Base-by-base conservation (phyloP, 2,329 filamentous ascomycete genomes). In the Diaporthe sp. region DNA sequence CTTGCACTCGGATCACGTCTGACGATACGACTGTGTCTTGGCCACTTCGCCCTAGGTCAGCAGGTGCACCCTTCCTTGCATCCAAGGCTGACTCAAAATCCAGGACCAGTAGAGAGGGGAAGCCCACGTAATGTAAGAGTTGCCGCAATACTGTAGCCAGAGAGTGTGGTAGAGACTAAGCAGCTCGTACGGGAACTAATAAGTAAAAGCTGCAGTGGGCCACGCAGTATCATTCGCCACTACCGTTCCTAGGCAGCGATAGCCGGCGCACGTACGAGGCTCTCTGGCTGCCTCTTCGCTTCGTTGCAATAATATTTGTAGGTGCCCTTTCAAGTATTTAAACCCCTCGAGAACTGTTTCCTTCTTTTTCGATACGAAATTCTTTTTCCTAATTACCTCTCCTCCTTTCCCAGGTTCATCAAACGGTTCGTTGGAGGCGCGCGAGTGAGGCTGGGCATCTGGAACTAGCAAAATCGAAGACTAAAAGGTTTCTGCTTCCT, bases 81-180 rank as follows among this genome's bases (percentile, higher is more conserved):
- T 70, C 4, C 65, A 42, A n/a, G 65, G 65, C 65, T 70, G 65
- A 55, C 65, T 70, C 65, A 17, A 15, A 10, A 15, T 19, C 34
- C n/a, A 17, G 7, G 19, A 28, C 31, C 22, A 55, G 34, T 13
- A 49, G 31, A 53, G 12, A 68, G 31, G 46, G 57, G 22, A 25
- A 42, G 15, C n/a, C 34, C 57, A 60, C 34, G 34, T 25, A 39
- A 25, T 28, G 25, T 28, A 15, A 28, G n/a, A 55, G 25, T 13
- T 25, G 25, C n/a, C n/a, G 51, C 4, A 25, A 7, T 55, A 28
- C 51, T 25, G 51, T 55, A 55, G 3, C 51, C 51, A 55, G 51
- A 55, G 51, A 5, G n/a, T 55, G n/a, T 13, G 13, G 28, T 4
- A 17, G 22, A 13, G 49, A 22, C 51, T n/a, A n/a, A 19, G 44